Base-by-base conservation (phyloP, 2,329 filamentous ascomycete genomes). In the Pseudogymnoascus sp. region DNA sequence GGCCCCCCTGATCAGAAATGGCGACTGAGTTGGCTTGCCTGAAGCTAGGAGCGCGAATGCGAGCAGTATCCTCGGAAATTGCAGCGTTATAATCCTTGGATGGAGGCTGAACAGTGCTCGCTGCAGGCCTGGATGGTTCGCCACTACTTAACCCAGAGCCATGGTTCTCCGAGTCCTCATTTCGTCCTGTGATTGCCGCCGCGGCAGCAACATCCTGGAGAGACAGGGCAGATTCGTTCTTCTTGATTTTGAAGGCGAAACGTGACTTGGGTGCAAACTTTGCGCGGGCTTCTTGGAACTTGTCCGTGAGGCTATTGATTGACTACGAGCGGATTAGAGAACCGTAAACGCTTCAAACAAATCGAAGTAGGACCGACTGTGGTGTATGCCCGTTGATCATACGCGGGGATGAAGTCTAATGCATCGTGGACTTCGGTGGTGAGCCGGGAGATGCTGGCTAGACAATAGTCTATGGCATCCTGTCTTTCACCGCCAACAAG, bases 381-480 rank as follows among this genome's bases (percentile, higher is more conserved):
- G 45, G 87, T 84, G 72, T 96, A 97, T 23, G 89, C 88, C 68
- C 90, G 85, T 73, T 94, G 91, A 70, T 97, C 94, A 72, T 97
- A 95, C 6, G 91, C 86, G 2, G 94, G 92, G 14, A 96, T 84
- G 68, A 88, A 91, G 62, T 87, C 86, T 1, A 89, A 85, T 0
- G 90, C 89, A 75, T 97, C 92, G 67, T 90, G 88, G 39, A 97
- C 90, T 69, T 94, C 88, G 66, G 88, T 89, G 1, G 91, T 92
- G 14, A 97, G 81, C 63, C 85, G 84, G 31, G 90, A 87, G 69
- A 97, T 94, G 65, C 85, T 84, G 14, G 89, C 86, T 12, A 96
- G 81, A 67, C 92, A 88, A 69, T 90, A 84, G 68, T 96, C 92
- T 55, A 89, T 85, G 60, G 90, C 90, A 72, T 93, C 88, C 65